Conservation (phyloP, 805 yeast genomes). For the Lachancea cidri region DNA sequence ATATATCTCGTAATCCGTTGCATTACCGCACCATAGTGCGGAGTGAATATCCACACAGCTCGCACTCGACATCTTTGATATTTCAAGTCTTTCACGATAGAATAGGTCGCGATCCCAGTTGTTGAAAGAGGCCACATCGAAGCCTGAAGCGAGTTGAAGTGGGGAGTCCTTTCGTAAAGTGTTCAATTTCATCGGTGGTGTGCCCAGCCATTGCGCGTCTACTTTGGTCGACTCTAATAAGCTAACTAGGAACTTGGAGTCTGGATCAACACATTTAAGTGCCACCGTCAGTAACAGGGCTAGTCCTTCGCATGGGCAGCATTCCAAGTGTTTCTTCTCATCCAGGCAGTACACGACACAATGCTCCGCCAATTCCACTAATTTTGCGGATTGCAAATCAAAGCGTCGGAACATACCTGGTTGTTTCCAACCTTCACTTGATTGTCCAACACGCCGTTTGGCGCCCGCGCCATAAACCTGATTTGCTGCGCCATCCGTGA, state of each 20-base stretch:
- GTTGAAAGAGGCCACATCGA: constrained; percentile 41
- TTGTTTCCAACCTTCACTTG: constrained; percentile 30
- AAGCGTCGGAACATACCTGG: constrained; percentile 81
- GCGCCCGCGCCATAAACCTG: constrained; percentile 14
- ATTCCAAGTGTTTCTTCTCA: constrained; percentile 20
- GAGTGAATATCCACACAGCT: constrained; percentile 41
- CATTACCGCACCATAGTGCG: constrained; percentile 78
- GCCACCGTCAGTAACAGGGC: constrained; percentile 42
- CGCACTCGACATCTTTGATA: constrained; percentile 77
- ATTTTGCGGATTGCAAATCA: constrained; percentile 78
- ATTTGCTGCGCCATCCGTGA: constrained; percentile 32
- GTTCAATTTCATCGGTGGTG: constrained; percentile 16
- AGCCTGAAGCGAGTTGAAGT: constrained; percentile 28
- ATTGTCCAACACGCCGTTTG: constrained; percentile 10
- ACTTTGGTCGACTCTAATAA: constrained; percentile 14
- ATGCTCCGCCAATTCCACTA: constrained; percentile 62
- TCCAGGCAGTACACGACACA: constrained; percentile 69
- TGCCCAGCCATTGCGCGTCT: constrained; percentile 24
- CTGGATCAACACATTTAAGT: constrained; percentile 29
- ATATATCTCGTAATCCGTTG: constrained; percentile 56
- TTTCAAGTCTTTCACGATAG: constrained; percentile 75
- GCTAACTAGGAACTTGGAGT: constrained; percentile 6
- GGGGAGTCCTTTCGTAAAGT: constrained; percentile 13
- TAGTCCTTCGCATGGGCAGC: constrained; percentile 18
- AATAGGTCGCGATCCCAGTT: constrained; percentile 67